Percentiles rank a stretch among this genome's conserved stretches.
Conservation (phyloP, 2,329 filamentous ascomycete genomes). For the Penicillium brasilianum region DNA sequence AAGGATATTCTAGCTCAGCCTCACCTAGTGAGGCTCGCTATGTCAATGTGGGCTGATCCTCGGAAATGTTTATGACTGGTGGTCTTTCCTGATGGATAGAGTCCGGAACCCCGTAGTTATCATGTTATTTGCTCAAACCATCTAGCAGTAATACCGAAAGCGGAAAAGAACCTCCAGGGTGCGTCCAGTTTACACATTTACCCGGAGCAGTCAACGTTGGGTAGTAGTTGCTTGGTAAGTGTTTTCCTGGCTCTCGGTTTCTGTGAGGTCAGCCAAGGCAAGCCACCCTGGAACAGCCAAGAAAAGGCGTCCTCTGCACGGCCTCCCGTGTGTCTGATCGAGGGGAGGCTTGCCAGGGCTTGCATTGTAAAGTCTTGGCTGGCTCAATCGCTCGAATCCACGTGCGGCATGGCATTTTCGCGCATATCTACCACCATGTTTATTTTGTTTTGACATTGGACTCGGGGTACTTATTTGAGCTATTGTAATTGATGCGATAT, state of each 20-base stretch:
- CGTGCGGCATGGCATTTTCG: constrained; percentile 4
- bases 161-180: background rate
- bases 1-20: background rate
- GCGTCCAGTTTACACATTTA: background rate
- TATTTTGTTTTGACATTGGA: background rate
- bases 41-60: background rate
- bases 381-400: constrained; percentile 1
- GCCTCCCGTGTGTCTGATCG: background rate
- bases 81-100: background rate
- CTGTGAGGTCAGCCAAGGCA: constrained; percentile 5
- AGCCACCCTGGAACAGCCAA: constrained; percentile 1
- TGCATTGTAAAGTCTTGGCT: constrained; percentile 9
- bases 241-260: background rate
- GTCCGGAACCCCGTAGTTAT: background rate
- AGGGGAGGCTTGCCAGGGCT: background rate
- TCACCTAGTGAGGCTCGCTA: background rate
- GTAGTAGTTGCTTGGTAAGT: background rate
- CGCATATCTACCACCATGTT: background rate
- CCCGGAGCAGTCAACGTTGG: background rate
- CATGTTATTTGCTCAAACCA: background rate
- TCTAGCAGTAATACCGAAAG: background rate
- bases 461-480: background rate
- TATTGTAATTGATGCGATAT: background rate
- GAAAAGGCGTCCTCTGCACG: background rate
- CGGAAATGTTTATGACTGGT: background rate